Conservation (phyloP, 2,329 filamentous ascomycete genomes). For the Calonectria hongkongensis region DNA sequence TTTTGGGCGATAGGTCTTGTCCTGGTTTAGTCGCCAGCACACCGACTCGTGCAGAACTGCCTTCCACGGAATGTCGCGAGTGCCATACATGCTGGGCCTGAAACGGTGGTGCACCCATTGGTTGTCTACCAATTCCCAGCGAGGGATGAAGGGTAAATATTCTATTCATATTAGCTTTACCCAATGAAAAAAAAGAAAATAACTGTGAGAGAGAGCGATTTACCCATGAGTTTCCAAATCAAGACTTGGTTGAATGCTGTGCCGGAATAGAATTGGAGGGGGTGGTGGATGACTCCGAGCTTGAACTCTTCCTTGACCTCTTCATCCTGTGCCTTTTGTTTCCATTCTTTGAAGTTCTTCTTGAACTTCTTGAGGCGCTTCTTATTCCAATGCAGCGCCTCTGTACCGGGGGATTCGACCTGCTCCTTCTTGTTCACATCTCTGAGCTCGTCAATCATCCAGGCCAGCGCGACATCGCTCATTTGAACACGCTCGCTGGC, state of each 20-base stretch:
- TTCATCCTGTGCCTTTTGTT: constrained; percentile 53
- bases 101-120: not conserved
- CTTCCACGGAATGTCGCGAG: constrained; percentile 3
- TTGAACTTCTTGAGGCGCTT: constrained; percentile 54
- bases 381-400: constrained; percentile 55
- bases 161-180: constrained; percentile 47
- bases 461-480: constrained; percentile 70
- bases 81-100: not conserved
- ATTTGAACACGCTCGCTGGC: constrained; percentile 59
- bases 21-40: not conserved
- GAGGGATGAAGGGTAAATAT: constrained; percentile 62
- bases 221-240: constrained; percentile 66
- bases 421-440: constrained; percentile 59
- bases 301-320: constrained; percentile 57
- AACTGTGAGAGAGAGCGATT: constrained; percentile 41
- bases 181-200: too few relatives aligned
- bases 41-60: constrained; percentile 3
- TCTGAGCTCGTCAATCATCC: constrained; percentile 71
- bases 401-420: constrained; percentile 39
- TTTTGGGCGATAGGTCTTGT: not conserved
- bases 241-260: constrained; percentile 62
- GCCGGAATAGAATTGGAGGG: constrained; percentile 60
- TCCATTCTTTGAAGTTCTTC: not conserved
- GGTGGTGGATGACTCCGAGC: constrained; percentile 62
- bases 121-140: constrained; percentile 60